These are phyloP conservation scores for Penicillium antarcticum DNA, from an alignment of 495 filamentous ascomycete genomes.

Conservation along the genomic window DNA sequence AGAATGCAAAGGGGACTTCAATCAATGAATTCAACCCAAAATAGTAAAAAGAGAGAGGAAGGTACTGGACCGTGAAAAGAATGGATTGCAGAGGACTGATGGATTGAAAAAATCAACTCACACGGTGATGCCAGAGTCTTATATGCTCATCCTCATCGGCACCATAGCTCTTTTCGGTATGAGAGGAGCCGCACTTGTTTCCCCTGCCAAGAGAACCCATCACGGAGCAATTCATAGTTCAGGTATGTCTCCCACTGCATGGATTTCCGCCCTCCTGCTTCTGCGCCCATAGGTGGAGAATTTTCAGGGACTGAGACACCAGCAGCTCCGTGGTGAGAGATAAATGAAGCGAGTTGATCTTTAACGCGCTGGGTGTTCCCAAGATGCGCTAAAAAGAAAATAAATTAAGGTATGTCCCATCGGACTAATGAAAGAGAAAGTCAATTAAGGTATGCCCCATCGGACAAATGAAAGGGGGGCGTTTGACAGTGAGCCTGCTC, in stretches of 20 bases:
- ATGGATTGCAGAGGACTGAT: conserved; percentile 32
- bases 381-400: conserved; percentile 5
- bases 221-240: conserved; percentile 15
- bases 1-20: conserved; percentile 38
- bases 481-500: conserved; percentile 6
- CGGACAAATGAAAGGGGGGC: conserved; percentile 1
- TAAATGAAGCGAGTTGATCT: conserved; percentile 32
- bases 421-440: not conserved
- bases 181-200: conserved; percentile 5
- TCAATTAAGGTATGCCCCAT: conserved; percentile 18
- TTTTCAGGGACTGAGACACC: conserved; percentile 17
- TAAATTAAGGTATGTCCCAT: conserved; percentile 18
- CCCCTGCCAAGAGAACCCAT: conserved; percentile 19
- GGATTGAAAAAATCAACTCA: conserved; percentile 12
- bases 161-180: conserved; percentile 15
- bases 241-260: conserved; percentile 13
- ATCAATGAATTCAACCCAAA: conserved; percentile 38
- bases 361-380: conserved; percentile 12
- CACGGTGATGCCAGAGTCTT: conserved; percentile 9
- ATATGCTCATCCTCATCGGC: conserved; percentile 14
- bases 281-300: conserved; percentile 29
- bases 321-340: conserved; percentile 24
- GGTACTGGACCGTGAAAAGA: conserved; percentile 34
- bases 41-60: conserved; percentile 31
- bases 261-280: conserved; percentile 7